A percentile compares a stretch with the other conserved stretches of the same genome.
Conservation (phyloP, 108 stramenopile species). For the Cyclotella kingstonii region DNA sequence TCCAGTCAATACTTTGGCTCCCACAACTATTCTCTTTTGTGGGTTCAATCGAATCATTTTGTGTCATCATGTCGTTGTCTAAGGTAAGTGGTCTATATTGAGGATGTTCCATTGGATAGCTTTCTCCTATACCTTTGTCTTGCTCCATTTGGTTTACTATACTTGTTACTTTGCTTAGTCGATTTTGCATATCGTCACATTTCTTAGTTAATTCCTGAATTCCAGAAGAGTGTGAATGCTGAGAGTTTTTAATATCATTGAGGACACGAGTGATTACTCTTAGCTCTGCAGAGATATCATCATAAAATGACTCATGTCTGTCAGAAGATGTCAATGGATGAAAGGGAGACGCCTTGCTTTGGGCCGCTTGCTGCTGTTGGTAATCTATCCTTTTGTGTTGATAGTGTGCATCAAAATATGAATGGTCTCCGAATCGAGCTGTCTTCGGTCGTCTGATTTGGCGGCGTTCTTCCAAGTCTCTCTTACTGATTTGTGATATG, state of each 20-base stretch:
- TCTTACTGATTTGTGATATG: slow-evolving; percentile 13
- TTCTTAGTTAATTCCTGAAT: slow-evolving; percentile 14
- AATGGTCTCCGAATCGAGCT: no score
- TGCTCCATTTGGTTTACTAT: no score
- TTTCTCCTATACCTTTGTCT: no score
- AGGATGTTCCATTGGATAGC: no score
- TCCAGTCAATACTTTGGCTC: neutral
- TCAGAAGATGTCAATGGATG: no score
- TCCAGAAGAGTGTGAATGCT: slow-evolving; percentile 6
- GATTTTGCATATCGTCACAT: slow-evolving; percentile 11
- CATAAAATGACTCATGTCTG: slow-evolving; percentile 10
- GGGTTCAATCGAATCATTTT: no score
- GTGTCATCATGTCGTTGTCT: no score
- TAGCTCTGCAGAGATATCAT: slow-evolving; percentile 16
- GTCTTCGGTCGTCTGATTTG: neutral
- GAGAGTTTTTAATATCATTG: slow-evolving; percentile 16
- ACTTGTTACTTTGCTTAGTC: slow-evolving; percentile 16
- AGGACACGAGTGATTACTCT: slow-evolving; percentile 23
- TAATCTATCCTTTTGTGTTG: neutral
- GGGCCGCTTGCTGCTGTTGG: neutral
- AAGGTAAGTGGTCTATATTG: no score
- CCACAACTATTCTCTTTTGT: neutral
- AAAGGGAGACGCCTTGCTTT: no score
- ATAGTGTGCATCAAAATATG: no score
- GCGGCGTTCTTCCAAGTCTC: slow-evolving; percentile 15